Base-by-base conservation (phyloP, 257 asterid species). In the Verbascum thapsus region DNA sequence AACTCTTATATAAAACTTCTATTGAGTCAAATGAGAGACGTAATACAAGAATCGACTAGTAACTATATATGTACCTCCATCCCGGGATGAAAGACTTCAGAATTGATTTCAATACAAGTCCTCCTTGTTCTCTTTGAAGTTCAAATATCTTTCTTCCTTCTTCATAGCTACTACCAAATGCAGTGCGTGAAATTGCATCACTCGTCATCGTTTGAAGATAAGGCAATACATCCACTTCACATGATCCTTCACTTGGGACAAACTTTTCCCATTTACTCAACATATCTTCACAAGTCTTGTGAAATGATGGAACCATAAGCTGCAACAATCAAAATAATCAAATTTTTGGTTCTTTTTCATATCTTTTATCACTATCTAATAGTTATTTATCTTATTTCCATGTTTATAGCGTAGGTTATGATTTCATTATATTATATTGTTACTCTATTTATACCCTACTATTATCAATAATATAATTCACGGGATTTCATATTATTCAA, bases 291-390 rank as follows among this genome's bases (percentile, higher is more conserved):
- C 82, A 75, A 53, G 80, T 69, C 43, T 60, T 15, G 53, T 70
- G 39, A 53, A 81, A 81, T 5, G 80, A 68, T 5, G 84, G 82
- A 56, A 78, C 18, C 87, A 81, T 72, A 50, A n/a, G 49, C 84
- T 78, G 68, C 18, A 57, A 20, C 6, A 11, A 20, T 1, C n/a
- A n/a, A n/a, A n/a, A n/a, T n/a, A n/a, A n/a, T n/a, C n/a, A n/a
- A n/a, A n/a, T n/a, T n/a, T n/a, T n/a, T n/a, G n/a, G n/a, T n/a
- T n/a, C n/a, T n/a, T n/a, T n/a, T n/a, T n/a, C n/a, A n/a, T n/a
- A n/a, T n/a, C n/a, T n/a, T n/a, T n/a, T n/a, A n/a, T n/a, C n/a
- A n/a, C n/a, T n/a, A n/a, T n/a, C n/a, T n/a, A n/a, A n/a, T n/a
- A n/a, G n/a, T n/a, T n/a, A n/a, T n/a, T n/a, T n/a, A n/a, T n/a